Evolutionary conservation across 1,139 yeast species (phyloP).

Genomic region (Lodderomyces elongisporus): DNA sequence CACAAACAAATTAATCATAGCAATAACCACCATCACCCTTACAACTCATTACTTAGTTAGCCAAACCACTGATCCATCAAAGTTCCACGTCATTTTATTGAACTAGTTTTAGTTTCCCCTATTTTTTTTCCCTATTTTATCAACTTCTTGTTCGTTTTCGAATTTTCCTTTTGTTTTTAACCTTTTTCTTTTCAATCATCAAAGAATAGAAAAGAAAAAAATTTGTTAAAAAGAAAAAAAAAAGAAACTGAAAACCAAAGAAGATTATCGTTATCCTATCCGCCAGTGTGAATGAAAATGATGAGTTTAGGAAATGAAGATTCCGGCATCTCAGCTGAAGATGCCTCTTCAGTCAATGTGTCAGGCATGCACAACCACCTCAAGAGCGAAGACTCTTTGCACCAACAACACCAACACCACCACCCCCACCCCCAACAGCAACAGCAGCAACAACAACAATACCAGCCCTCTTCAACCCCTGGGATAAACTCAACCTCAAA

Average conservation of each 20-base stretch:
- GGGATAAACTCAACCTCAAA: not conserved
- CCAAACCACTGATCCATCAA: no score
- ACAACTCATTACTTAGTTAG: no score
- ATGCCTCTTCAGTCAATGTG: constrained; percentile 13
- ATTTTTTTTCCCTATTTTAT: no score
- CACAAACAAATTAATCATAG: no score
- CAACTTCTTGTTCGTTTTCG: no score
- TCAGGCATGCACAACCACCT: constrained; percentile 9
- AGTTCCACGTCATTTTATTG: no score
- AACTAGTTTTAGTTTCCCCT: no score
- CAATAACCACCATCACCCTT: no score
- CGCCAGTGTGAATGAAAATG: constrained; percentile 11
- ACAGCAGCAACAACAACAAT: constrained; percentile 9
- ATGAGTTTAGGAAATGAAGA: constrained; percentile 27
- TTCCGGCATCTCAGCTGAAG: constrained; percentile 22
- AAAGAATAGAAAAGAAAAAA: not conserved
- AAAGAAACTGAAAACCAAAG: not conserved
- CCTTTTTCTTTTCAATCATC: not conserved
- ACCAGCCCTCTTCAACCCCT: constrained; percentile 6
- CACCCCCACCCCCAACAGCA: constrained; percentile 10
- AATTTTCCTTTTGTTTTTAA: not conserved
- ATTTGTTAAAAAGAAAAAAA: no score
- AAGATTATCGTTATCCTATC: not conserved
- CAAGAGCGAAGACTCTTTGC: constrained; percentile 17
- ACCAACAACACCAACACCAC: constrained; percentile 9